Conservation (phyloP, 129 eudicot genomes). For the Apium graveolens region DNA sequence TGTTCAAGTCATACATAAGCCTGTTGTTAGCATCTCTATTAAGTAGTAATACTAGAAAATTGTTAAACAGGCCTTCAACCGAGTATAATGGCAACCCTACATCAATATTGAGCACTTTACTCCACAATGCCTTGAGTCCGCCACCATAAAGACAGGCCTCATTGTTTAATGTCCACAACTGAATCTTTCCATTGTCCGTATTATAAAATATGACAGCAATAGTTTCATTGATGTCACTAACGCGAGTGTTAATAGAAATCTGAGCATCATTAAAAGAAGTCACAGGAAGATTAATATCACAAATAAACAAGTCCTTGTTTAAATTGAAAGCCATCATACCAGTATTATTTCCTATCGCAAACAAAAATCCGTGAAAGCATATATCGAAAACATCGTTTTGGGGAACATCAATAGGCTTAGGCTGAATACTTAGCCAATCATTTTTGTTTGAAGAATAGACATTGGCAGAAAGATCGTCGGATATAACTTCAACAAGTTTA, state of each 20-base stretch:
- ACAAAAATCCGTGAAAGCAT: neutral
- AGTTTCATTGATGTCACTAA: neutral
- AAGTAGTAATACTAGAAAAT: too few species aligned
- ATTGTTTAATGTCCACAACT: neutral
- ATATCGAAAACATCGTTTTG: too few species aligned
- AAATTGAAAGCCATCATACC: neutral
- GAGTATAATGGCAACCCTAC: too few species aligned
- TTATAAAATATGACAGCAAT: neutral
- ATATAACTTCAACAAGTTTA: neutral
- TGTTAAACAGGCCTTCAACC: too few species aligned
- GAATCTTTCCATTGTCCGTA: too few species aligned
- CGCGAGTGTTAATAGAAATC: neutral
- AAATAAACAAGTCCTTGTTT: neutral
- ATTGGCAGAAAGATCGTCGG: neutral
- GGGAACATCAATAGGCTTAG: neutral
- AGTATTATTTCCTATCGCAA: neutral
- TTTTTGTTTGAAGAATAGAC: neutral
- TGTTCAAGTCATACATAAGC: too few species aligned
- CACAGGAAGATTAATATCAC: neutral
- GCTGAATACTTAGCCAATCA: neutral
- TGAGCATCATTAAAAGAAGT: neutral
- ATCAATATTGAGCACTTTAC: too few species aligned
- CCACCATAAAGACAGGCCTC: neutral
- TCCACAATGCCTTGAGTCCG: neutral
- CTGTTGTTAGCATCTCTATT: too few species aligned